These are phyloP conservation scores for Phialophora macrospora DNA, from an alignment of 2,329 filamentous ascomycete species.

Conservation along the genomic window DNA sequence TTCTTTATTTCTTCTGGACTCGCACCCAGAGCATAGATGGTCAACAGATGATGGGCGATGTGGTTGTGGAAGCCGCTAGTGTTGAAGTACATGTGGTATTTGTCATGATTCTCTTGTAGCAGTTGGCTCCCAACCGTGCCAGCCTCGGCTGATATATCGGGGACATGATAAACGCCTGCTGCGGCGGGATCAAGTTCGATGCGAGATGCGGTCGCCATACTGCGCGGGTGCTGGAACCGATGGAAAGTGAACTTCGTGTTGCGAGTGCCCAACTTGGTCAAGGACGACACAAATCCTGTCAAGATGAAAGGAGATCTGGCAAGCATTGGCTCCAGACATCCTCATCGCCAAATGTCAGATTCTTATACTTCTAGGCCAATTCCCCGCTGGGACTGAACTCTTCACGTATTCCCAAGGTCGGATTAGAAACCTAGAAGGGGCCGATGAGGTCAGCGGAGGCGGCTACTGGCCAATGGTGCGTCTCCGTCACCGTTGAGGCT, in stretches of 20 bases:
- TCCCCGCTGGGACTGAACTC: neutral
- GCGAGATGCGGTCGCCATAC: constrained; percentile 56
- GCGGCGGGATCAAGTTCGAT: constrained; percentile 53
- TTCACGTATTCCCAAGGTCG: neutral
- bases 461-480: constrained; percentile 12
- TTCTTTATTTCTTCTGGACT: constrained; percentile 62
- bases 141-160: constrained; percentile 56
- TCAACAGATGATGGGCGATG: constrained; percentile 38
- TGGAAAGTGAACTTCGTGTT: constrained; percentile 1
- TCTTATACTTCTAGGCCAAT: neutral
- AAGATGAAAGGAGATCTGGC: constrained; percentile 7
- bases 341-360: neutral
- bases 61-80: constrained; percentile 69
- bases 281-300: constrained; percentile 7
- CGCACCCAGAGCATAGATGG: constrained; percentile 64
- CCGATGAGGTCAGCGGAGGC: constrained; percentile 22
- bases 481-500: neutral
- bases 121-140: constrained; percentile 69
- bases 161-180: constrained; percentile 54
- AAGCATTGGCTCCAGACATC: constrained; percentile 17
- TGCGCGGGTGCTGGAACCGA: constrained; percentile 21
- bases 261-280: constrained; percentile 3
- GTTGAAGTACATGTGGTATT: constrained; percentile 83
- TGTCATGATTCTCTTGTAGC: constrained; percentile 74
- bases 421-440: neutral